Conservation (phyloP, 2,329 filamentous ascomycete genomes). For the Plenodomus biglobosus region DNA sequence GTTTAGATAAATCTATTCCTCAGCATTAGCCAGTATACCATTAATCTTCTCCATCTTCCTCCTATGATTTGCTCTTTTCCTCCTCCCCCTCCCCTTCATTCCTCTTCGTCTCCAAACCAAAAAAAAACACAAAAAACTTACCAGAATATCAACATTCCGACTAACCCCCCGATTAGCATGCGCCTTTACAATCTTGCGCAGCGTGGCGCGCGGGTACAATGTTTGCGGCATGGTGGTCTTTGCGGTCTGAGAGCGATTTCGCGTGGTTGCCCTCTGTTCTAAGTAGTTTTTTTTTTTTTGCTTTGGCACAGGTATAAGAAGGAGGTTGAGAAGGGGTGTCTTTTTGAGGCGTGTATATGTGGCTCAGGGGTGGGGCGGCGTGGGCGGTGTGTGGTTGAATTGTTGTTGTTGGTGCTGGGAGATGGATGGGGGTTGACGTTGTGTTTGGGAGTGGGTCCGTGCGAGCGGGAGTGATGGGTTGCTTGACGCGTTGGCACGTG, state of each 20-base stretch:
- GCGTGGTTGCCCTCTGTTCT: too few relatives aligned
- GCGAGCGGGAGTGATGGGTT: constrained; percentile 3
- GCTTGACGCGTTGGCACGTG: constrained; percentile 13
- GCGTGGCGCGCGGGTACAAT: constrained; percentile 77
- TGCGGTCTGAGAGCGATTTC: background rate
- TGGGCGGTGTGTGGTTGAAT: background rate
- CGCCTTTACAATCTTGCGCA: constrained; percentile 89
- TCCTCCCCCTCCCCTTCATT: background rate
- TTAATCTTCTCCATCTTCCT: background rate
- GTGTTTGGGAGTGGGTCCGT: constrained; percentile 3
- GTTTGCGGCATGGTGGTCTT: constrained; percentile 63
- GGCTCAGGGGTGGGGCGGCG: background rate
- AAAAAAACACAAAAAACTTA: constrained; percentile 46
- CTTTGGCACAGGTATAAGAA: too few relatives aligned
- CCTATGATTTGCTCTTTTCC: background rate
- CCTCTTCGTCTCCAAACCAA: background rate
- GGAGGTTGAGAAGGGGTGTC: too few relatives aligned
- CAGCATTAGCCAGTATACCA: too few relatives aligned
- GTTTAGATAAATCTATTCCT: constrained; percentile 80
- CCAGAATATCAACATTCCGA: constrained; percentile 84
- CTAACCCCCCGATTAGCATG: constrained; percentile 78
- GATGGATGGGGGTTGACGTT: background rate
- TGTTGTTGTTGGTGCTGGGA: background rate
- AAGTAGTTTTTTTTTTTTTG: too few relatives aligned
- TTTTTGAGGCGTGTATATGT: background rate